phyloP scores from a whole-genome alignment of 345 rosid genomes.

The Brassica rapa region DNA sequence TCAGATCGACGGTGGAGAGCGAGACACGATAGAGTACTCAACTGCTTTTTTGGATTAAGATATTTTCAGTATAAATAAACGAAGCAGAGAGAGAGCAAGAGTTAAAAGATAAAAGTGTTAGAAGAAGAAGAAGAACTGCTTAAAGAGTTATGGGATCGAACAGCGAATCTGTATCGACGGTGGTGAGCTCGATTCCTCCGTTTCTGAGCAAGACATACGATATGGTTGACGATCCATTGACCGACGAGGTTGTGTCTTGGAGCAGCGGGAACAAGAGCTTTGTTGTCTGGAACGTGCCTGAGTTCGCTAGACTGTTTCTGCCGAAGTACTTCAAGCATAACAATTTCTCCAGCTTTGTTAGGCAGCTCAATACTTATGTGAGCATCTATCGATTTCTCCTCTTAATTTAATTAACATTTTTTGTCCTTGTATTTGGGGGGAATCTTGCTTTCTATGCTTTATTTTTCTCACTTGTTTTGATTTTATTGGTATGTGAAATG shows the following conservation, averaged over 20 bases:
- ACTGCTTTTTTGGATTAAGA: constrained; percentile 30
- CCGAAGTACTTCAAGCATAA: constrained; percentile 67
- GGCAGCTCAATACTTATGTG: constrained; percentile 69
- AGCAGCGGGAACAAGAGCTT: constrained; percentile 55
- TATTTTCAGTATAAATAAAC: constrained; percentile 13
- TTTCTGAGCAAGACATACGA: constrained; percentile 64
- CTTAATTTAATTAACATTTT: background rate
- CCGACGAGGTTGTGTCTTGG: constrained; percentile 57
- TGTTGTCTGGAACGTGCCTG: constrained; percentile 59
- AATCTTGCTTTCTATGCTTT: background rate
- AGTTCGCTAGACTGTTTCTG: constrained; percentile 49
- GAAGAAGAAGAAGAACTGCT: background rate
- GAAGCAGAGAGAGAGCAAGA: constrained; percentile 2
- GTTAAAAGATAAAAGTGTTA: background rate
- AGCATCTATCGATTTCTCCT: no score
- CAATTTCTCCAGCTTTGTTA: constrained; percentile 64
- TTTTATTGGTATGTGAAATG: background rate
- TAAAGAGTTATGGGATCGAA: no score
- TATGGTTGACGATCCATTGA: constrained; percentile 56
- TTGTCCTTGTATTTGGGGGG: background rate
- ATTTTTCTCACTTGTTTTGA: background rate
- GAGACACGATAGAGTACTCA: constrained; percentile 26
- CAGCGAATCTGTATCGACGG: constrained; percentile 39
- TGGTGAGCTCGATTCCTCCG: constrained; percentile 47
- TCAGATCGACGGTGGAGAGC: background rate